Conservation (phyloP, 1,284 basidiomycete species). For the Cutaneotrichosporon mucoides region DNA sequence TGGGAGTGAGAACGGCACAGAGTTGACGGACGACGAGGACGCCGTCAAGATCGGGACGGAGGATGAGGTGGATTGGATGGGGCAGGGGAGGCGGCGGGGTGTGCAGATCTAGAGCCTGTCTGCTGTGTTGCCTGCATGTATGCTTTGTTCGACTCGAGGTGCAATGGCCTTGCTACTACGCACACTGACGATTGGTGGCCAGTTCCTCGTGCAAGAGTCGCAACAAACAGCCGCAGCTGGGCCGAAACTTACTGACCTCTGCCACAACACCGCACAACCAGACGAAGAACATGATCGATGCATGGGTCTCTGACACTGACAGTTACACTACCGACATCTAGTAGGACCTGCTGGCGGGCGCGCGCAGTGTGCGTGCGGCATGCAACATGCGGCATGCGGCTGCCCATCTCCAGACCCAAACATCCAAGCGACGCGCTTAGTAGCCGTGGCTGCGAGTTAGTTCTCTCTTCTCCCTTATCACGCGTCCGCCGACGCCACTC, state of each 20-base stretch:
- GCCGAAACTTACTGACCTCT: no score
- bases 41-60: constrained; percentile 32
- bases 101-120: not conserved
- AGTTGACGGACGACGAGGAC: constrained; percentile 27
- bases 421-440: constrained; percentile 1
- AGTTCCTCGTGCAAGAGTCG: no score
- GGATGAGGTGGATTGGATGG: constrained; percentile 25
- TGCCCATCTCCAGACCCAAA: not conserved
- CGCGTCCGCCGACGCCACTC: constrained; percentile 12
- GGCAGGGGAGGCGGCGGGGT: not conserved
- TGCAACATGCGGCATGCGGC: not conserved
- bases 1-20: constrained; percentile 4
- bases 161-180: no score
- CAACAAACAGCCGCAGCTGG: no score
- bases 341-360: not conserved
- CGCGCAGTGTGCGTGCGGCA: not conserved
- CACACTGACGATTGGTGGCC: no score
- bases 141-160: not conserved
- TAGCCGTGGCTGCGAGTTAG: constrained; percentile 9
- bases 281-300: constrained; percentile 1
- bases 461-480: not conserved
- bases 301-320: constrained; percentile 11
- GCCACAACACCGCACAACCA: no score
- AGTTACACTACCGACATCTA: constrained; percentile 8
- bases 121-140: not conserved